Evolutionary conservation across 345 rosid genomes (phyloP), one percentile per base, ranked within the genome.

Genomic region (Triadica sebifera): DNA sequence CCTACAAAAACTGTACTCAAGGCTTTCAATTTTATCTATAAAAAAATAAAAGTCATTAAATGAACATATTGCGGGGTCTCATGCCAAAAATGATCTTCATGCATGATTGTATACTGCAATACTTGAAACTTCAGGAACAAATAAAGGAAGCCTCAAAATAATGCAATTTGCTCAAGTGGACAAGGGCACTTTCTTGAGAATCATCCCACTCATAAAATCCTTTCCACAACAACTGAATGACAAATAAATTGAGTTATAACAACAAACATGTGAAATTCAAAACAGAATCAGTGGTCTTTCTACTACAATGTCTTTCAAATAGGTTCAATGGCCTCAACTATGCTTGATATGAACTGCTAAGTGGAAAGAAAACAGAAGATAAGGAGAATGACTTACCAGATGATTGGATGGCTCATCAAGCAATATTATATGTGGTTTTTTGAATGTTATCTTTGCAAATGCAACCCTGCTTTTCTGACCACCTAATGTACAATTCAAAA

Each of bases 401-500:
- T 95, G 99, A 84, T 95, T 95, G 62, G 99, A 95, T 10, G 99
- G 99, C 85, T 95, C 99, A 79, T 93, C 99, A 67, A 95, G 96
- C 87, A 95, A 85, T 68, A 95, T 85, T 81, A 95, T 88, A 82
- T 95, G 99, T 43, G 99, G 99, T 77, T 95, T 95, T 89, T 89
- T 95, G 89, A 95, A 95, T 25, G 99, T 95, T 64, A 93, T 95
- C 92, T 91, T 95, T 11, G 99, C 93, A 84, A 95, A 95, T 43
- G 99, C 99, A 56, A 93, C 99, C 87, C 99, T 91, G 81, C 98
- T 95, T 83, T 95, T 95, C 87, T 95, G 99, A 78, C 99, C 99
- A 83, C 99, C 98, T 92, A 74, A 59, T 46, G 45, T 45, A 47
- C 57, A 20, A 41, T 52, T 5, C 13, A 62, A 45, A 59, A 77